Conservation (phyloP, 352 stramenopile genomes). For the Phytophthora fragariae region DNA sequence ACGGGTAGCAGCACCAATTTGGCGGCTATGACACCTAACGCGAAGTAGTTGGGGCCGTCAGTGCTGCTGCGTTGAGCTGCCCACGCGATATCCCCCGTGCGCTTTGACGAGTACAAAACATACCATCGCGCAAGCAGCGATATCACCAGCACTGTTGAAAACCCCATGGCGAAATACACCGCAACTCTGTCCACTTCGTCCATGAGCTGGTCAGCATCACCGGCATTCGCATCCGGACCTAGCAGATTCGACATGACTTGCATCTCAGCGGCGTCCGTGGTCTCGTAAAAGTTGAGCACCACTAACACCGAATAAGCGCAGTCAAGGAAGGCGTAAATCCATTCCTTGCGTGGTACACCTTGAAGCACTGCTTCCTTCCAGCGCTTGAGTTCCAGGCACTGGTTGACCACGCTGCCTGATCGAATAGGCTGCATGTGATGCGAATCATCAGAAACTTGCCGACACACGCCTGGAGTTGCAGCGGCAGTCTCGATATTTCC, state of each 20-base stretch:
- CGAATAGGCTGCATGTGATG: conserved; percentile 16
- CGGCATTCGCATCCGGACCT: background rate
- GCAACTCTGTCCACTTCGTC: conserved; percentile 23
- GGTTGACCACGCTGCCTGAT: conserved; percentile 23
- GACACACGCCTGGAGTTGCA: conserved; percentile 14
- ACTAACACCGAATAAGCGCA: conserved; percentile 26
- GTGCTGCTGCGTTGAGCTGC: background rate
- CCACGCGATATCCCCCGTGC: conserved; percentile 5
- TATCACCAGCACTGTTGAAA: conserved; percentile 25
- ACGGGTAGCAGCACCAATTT: conserved; percentile 25
- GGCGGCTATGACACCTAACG: conserved; percentile 15
- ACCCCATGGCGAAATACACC: conserved; percentile 27
- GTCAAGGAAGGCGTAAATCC: conserved; percentile 26
- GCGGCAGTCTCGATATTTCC: background rate
- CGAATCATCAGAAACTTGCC: conserved; percentile 1
- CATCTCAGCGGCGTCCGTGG: conserved; percentile 3
- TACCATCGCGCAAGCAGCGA: conserved; percentile 35
- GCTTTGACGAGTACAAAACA: conserved; percentile 35
- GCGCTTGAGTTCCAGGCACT: conserved; percentile 32
- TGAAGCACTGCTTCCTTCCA: conserved; percentile 24
- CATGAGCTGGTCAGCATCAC: conserved; percentile 12
- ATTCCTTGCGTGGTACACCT: conserved; percentile 26
- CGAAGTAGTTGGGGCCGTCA: conserved; percentile 20
- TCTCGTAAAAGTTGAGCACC: conserved; percentile 43
- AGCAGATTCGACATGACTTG: conserved; percentile 12